Percentiles rank a stretch among this genome's conserved stretches.
Evolutionary conservation across 75 land plant genomes (phyloP).

Genomic region (Isoetes taiwanensis): DNA sequence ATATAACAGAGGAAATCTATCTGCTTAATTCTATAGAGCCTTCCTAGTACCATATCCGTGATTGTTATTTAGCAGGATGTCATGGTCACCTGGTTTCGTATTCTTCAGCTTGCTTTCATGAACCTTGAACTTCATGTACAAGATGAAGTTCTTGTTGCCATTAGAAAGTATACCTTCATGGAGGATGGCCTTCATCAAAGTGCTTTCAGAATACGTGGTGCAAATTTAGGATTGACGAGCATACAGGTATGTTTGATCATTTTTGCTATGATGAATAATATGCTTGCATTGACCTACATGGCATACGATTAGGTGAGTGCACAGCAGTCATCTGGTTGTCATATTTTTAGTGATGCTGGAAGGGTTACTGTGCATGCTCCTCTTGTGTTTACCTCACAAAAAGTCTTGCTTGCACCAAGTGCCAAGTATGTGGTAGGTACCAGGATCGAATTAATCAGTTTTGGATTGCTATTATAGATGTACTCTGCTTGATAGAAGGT

Average conservation of each 20-base stretch:
- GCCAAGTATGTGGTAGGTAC: conserved; percentile 66
- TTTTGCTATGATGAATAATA: no score
- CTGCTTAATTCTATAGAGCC: no score
- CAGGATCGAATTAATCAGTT: no score
- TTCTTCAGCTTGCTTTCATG: conserved; percentile 77
- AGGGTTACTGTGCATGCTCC: conserved; percentile 77
- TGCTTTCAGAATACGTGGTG: conserved; percentile 43
- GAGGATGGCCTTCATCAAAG: conserved; percentile 20
- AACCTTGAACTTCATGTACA: conserved; percentile 59
- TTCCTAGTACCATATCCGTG: no score
- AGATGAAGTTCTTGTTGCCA: conserved; percentile 47
- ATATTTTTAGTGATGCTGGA: conserved; percentile 44
- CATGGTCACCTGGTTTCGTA: no score
- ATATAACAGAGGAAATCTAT: no score
- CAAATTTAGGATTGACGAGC: conserved; percentile 53
- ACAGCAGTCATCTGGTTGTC: conserved; percentile 43
- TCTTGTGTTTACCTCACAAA: conserved; percentile 42
- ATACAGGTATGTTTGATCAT: conserved; percentile 66
- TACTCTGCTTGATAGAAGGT: no score
- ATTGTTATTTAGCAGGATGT: no score
- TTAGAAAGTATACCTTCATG: no score
- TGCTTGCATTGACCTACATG: neutral
- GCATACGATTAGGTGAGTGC: conserved; percentile 47
- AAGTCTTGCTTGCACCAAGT: conserved; percentile 71
- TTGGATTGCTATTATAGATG: no score